Evolutionary conservation across 208 protist species (phyloP).

Genomic region (Leptomonas pyrrhocoris): DNA sequence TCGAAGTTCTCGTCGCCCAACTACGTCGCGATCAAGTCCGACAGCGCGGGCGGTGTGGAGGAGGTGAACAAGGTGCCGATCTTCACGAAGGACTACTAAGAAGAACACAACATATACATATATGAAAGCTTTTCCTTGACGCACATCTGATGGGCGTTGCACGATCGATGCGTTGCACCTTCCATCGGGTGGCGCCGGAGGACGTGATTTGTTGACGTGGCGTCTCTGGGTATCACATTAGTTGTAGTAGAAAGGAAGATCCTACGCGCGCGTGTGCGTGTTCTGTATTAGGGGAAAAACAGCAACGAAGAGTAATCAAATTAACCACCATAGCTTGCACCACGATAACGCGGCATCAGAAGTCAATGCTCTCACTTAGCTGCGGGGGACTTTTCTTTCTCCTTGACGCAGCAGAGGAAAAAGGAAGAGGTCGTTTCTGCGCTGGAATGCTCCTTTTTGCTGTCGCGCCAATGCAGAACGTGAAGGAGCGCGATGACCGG

Average conservation of each 20-base stretch:
- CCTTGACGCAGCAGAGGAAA: background rate
- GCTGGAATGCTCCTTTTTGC: too few relatives aligned
- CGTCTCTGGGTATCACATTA: constrained; percentile 15
- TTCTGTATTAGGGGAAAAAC: constrained; percentile 18
- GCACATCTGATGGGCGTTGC: too few relatives aligned
- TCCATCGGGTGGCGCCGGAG: background rate
- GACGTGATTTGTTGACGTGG: background rate
- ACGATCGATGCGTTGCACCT: background rate
- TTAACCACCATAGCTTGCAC: background rate
- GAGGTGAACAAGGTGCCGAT: constrained; percentile 72
- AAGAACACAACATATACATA: background rate
- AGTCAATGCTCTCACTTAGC: background rate
- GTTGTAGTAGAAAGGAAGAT: constrained; percentile 21
- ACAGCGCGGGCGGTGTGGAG: constrained; percentile 64
- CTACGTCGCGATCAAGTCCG: constrained; percentile 65
- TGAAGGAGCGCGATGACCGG: too few relatives aligned
- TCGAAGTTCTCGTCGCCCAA: constrained; percentile 70
- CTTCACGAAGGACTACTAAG: constrained; percentile 82
- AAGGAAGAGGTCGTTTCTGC: too few relatives aligned
- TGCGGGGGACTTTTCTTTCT: too few relatives aligned
- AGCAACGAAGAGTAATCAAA: too few relatives aligned
- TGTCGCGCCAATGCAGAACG: too few relatives aligned
- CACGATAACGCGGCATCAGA: constrained; percentile 3
- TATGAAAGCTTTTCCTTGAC: background rate
- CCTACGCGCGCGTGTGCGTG: constrained; percentile 13